phyloP scores from a whole-genome alignment of 2,329 filamentous ascomycete species.

The Claviceps digitariae region DNA sequence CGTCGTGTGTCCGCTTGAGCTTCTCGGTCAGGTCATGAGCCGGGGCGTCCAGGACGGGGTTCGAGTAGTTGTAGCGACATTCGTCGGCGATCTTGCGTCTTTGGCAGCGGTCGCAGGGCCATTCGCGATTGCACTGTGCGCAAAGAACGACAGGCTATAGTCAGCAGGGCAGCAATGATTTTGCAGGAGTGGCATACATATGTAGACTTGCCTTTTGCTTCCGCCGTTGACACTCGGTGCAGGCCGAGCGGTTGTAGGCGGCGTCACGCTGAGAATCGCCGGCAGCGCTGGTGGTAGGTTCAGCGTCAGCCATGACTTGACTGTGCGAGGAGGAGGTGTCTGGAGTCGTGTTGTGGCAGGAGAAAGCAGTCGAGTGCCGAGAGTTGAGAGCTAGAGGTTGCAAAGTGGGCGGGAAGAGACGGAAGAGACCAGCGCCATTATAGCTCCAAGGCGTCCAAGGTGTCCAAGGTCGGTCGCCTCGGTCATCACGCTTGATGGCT shows the following conservation, averaged over 20 bases:
- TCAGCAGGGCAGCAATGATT: neutral
- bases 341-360: neutral
- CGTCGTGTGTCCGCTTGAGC: conserved; percentile 3
- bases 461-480: neutral
- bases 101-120: conserved; percentile 20
- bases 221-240: conserved; percentile 28
- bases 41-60: neutral
- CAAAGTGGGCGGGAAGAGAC: too few relatives aligned
- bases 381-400: too few relatives aligned
- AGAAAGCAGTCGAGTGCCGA: too few relatives aligned
- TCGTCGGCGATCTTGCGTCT: conserved; percentile 17
- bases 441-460: neutral
- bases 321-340: neutral
- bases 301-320: neutral
- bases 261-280: conserved; percentile 3
- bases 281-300: neutral
- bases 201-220: conserved; percentile 24
- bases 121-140: conserved; percentile 19
- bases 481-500: too few relatives aligned
- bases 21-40: conserved; percentile 3
- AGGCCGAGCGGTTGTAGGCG: conserved; percentile 21
- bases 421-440: neutral
- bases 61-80: conserved; percentile 14
- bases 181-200: too few relatives aligned
- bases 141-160: neutral